Evolutionary conservation across 257 asterid genomes (phyloP).

Genomic region (Gentiana macrophylla): DNA sequence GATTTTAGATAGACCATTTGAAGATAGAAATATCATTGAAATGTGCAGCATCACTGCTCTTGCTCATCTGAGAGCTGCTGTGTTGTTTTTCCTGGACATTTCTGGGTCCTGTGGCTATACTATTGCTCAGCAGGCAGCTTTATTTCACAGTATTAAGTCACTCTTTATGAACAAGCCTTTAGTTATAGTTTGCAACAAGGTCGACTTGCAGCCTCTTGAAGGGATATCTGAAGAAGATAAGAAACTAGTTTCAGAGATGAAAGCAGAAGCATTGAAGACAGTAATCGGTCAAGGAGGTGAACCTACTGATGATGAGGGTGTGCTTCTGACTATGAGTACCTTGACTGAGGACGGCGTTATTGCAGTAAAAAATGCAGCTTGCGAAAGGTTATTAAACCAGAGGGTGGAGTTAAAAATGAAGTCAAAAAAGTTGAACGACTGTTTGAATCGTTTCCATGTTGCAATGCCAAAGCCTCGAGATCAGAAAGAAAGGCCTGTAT

Average conservation of each 20-base stretch:
- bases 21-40: constrained; percentile 93
- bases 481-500: constrained; percentile 68
- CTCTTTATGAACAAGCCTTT: constrained; percentile 86
- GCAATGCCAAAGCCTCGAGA: constrained; percentile 91
- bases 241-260: constrained; percentile 82
- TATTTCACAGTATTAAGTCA: constrained; percentile 91
- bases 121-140: constrained; percentile 90
- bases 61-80: constrained; percentile 94
- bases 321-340: constrained; percentile 85
- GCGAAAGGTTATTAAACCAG: constrained; percentile 83
- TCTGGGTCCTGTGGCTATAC: constrained; percentile 96
- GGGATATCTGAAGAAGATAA: constrained; percentile 71
- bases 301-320: constrained; percentile 48
- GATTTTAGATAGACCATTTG: constrained; percentile 88
- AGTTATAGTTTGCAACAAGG: constrained; percentile 82
- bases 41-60: constrained; percentile 99
- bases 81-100: constrained; percentile 78
- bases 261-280: constrained; percentile 84
- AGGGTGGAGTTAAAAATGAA: constrained; percentile 91
- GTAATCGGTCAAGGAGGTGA: constrained; percentile 89
- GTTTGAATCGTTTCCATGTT: constrained; percentile 86
- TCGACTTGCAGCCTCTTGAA: constrained; percentile 81
- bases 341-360: constrained; percentile 89
- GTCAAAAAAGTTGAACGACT: constrained; percentile 74
- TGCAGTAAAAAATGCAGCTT: constrained; percentile 85